Percentiles rank a stretch among this genome's conserved stretches.
Conservation (phyloP, 192 early-diverging fungal species). For the Coemansia sp. region DNA sequence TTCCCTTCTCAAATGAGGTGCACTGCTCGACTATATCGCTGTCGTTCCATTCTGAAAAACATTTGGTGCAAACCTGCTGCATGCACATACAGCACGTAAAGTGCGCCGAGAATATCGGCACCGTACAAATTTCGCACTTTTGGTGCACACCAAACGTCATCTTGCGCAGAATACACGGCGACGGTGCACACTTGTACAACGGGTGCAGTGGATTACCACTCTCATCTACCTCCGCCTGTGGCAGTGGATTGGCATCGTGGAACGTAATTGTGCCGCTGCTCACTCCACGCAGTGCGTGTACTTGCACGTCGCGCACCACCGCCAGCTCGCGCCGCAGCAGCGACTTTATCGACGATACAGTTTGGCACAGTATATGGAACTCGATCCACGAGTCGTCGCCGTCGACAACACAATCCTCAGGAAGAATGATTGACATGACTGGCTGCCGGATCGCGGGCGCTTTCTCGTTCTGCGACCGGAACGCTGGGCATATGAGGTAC, state of each 20-base stretch:
- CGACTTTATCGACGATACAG: slow-evolving; percentile 31
- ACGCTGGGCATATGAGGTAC: slow-evolving; percentile 26
- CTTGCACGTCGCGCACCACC: slow-evolving; percentile 29
- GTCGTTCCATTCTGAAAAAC: slow-evolving; percentile 38
- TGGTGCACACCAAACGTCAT: slow-evolving; percentile 22
- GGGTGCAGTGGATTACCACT: slow-evolving; percentile 21
- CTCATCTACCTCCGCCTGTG: slow-evolving; percentile 10
- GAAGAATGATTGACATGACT: slow-evolving; percentile 28
- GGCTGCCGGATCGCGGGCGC: slow-evolving; percentile 21
- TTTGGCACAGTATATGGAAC: slow-evolving; percentile 37
- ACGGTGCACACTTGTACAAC: slow-evolving; percentile 24
- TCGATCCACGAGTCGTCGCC: slow-evolving; percentile 30
- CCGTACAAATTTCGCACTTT: slow-evolving; percentile 28
- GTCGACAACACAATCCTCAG: slow-evolving; percentile 13
- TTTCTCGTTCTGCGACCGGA: slow-evolving; percentile 28
- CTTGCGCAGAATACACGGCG: slow-evolving; percentile 37
- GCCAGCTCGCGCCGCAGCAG: slow-evolving; percentile 35
- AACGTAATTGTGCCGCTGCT: slow-evolving; percentile 15
- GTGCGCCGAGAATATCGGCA: slow-evolving; percentile 36
- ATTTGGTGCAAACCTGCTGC: slow-evolving; percentile 23
- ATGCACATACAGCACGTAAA: slow-evolving; percentile 43
- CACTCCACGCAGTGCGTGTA: slow-evolving; percentile 4
- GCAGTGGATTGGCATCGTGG: not conserved
- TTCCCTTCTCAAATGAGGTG: slow-evolving; percentile 10
- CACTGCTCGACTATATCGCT: slow-evolving; percentile 9